Percentiles rank a stretch among this genome's conserved stretches.
These are phyloP conservation scores for Phytophthora palmivora DNA, from an alignment of 352 stramenopile genomes.

Conservation along the genomic window DNA sequence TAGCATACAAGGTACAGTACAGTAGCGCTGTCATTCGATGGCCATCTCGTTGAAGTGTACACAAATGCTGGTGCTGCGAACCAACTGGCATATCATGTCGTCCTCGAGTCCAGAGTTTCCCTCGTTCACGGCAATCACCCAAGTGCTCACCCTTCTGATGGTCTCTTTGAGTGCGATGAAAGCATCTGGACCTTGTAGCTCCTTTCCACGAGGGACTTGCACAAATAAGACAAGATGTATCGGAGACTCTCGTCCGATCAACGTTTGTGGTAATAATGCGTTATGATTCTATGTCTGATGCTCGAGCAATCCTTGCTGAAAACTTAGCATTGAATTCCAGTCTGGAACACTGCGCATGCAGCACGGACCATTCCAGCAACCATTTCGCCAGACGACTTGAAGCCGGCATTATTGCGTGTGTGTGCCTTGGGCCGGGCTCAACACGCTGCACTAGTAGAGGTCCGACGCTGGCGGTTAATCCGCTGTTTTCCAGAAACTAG, in stretches of 20 bases:
- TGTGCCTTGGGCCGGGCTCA: conserved; percentile 26
- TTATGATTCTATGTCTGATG: background rate
- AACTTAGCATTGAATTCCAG: background rate
- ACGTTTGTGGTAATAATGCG: background rate
- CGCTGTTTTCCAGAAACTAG: conserved; percentile 35
- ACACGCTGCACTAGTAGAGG: conserved; percentile 35
- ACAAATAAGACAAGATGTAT: background rate
- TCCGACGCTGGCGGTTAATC: conserved; percentile 18
- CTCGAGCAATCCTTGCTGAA: background rate
- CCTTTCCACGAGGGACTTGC: conserved; percentile 8
- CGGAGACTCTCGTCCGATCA: conserved; percentile 20
- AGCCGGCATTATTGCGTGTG: background rate
- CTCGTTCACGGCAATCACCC: conserved; percentile 5
- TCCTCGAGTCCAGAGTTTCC: conserved; percentile 10
- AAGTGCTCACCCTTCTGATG: conserved; percentile 8
- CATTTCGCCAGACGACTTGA: conserved; percentile 21
- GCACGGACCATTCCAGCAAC: conserved; percentile 5
- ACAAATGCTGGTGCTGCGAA: background rate
- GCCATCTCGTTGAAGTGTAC: conserved; percentile 13
- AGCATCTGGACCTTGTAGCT: conserved; percentile 23
- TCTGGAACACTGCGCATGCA: background rate
- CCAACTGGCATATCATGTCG: conserved; percentile 17
- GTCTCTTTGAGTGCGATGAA: conserved; percentile 18
- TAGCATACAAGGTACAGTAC: background rate
- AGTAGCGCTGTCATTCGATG: background rate